Evolutionary conservation across 2,329 filamentous ascomycete genomes (phyloP).

Genomic region (Coleophoma crateriformis): DNA sequence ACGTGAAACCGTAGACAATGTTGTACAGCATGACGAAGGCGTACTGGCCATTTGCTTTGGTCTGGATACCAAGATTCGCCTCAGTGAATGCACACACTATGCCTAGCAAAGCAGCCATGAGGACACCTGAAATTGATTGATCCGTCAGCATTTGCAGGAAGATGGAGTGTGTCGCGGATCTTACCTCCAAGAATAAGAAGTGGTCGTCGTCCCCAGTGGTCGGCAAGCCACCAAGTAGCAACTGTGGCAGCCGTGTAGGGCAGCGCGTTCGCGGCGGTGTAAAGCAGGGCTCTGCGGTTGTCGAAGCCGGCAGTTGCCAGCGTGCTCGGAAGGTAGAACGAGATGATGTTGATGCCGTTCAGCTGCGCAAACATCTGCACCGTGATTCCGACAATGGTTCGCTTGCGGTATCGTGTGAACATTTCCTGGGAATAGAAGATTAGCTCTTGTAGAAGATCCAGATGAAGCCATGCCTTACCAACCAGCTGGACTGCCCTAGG

Average conservation of each 20-base stretch:
- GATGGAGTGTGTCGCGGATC: neutral
- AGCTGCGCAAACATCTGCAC: slow-evolving; percentile 35
- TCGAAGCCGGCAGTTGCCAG: slow-evolving; percentile 30
- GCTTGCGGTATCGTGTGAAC: slow-evolving; percentile 35
- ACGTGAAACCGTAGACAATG: slow-evolving; percentile 31
- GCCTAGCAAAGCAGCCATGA: slow-evolving; percentile 28
- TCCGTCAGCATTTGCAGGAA: no score
- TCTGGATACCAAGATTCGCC: slow-evolving; percentile 18
- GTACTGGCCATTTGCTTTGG: slow-evolving; percentile 30
- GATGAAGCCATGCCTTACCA: slow-evolving; percentile 11
- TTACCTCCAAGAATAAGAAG: slow-evolving; percentile 23
- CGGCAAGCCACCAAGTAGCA: slow-evolving; percentile 32
- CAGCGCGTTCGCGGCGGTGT: slow-evolving; percentile 32
- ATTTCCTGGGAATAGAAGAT: slow-evolving; percentile 25
- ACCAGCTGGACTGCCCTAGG: slow-evolving; percentile 27
- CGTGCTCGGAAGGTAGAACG: slow-evolving; percentile 33
- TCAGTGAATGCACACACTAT: slow-evolving; percentile 34
- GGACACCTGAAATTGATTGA: slow-evolving; percentile 7
- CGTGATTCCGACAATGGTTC: slow-evolving; percentile 34
- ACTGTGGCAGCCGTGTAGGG: slow-evolving; percentile 34
- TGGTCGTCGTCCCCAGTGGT: slow-evolving; percentile 33
- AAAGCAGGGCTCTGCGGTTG: slow-evolving; percentile 29
- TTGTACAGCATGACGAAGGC: slow-evolving; percentile 34
- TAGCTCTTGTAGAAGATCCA: neutral
- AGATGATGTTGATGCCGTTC: slow-evolving; percentile 36